Base-by-base conservation (phyloP, 495 filamentous ascomycete genomes). In the Aspergillus asperescens region DNA sequence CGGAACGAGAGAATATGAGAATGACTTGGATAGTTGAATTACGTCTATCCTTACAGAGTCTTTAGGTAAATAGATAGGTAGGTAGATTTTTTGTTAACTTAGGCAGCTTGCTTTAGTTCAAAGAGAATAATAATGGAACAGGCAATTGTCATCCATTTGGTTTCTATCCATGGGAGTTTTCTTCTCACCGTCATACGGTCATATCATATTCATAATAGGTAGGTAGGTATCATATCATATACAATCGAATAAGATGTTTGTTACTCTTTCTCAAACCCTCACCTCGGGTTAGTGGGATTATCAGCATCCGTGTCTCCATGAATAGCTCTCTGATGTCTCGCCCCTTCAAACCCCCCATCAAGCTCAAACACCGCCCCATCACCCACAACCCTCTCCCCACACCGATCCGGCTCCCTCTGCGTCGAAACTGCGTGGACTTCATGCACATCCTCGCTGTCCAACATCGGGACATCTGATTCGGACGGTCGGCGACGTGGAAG, bases 381-480 rank as follows among this genome's bases (percentile, higher is more conserved):
- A 9, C 29, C 44, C 23, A 47, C 29, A 47, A 35, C 29, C 44
- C 44, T 12, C 19, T 47, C 44, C 5, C 16, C 23, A 10, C 3
- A 1, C 46, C 34, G 16, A 3, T 39, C 32, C 15, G 8, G 20
- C 44, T 3, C 32, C 19, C 46, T 25, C 32, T 19, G 18, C 25
- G 42, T 28, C 7, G 42, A 8, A 34, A 48, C 48, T 20, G 19
- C 48, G 24, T 54, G 43, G 28, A 51, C 58, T 39, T 63, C 61
- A 49, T 60, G 52, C 34, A 63, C 61, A 39, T 58, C 18, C 10
- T 31, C 57, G 25, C 55, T 56, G 56, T 63, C 61, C 52, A 63
- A 19, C 52, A 60, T 59, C 7, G 60, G 60, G 9, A 62, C 60
- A 15, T 62, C 56, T 13, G 50, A 48, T 42, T 62, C 60, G 0